phyloP scores from a whole-genome alignment of 805 yeast species.

The Henningerozyma blattae region DNA sequence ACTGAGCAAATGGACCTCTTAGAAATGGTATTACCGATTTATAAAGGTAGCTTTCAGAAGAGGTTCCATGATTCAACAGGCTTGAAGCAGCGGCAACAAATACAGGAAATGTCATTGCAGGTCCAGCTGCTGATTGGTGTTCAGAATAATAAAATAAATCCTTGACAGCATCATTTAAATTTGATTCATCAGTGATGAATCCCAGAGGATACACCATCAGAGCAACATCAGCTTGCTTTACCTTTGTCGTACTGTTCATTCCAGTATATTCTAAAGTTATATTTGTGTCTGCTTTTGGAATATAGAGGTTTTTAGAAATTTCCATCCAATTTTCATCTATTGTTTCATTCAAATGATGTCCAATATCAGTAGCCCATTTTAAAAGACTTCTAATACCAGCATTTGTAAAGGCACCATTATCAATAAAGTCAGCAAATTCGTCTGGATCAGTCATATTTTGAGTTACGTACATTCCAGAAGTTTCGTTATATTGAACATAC shows the following conservation, averaged over 20 bases:
- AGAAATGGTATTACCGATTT: slow-evolving; percentile 63
- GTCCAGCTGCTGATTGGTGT: slow-evolving; percentile 69
- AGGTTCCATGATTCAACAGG: slow-evolving; percentile 52
- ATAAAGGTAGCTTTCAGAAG: slow-evolving; percentile 60
- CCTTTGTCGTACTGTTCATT: slow-evolving; percentile 58
- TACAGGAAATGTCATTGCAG: slow-evolving; percentile 85
- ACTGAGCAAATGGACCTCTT: slow-evolving; percentile 72
- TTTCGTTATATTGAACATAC: slow-evolving; percentile 41
- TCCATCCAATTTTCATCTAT: slow-evolving; percentile 34
- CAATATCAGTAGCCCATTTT: slow-evolving; percentile 48
- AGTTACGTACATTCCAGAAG: slow-evolving; percentile 41
- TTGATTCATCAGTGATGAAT: slow-evolving; percentile 30
- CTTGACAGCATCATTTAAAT: slow-evolving; percentile 32
- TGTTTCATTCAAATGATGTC: slow-evolving; percentile 34
- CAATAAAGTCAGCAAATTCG: slow-evolving; percentile 68
- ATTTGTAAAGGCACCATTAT: slow-evolving; percentile 77
- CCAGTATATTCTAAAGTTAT: slow-evolving; percentile 64
- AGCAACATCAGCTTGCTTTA: slow-evolving; percentile 79
- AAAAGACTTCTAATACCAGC: slow-evolving; percentile 61
- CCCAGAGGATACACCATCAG: slow-evolving; percentile 60
- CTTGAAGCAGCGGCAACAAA: slow-evolving; percentile 63
- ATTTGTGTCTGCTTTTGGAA: slow-evolving; percentile 45
- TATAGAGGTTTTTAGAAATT: slow-evolving; percentile 43
- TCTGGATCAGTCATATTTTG: slow-evolving; percentile 76
- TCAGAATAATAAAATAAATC: slow-evolving; percentile 53